Evolutionary conservation across 2,329 filamentous ascomycete species (phyloP), one percentile per base, ranked within the genome.

Genomic region (Orbilia brochopaga): DNA sequence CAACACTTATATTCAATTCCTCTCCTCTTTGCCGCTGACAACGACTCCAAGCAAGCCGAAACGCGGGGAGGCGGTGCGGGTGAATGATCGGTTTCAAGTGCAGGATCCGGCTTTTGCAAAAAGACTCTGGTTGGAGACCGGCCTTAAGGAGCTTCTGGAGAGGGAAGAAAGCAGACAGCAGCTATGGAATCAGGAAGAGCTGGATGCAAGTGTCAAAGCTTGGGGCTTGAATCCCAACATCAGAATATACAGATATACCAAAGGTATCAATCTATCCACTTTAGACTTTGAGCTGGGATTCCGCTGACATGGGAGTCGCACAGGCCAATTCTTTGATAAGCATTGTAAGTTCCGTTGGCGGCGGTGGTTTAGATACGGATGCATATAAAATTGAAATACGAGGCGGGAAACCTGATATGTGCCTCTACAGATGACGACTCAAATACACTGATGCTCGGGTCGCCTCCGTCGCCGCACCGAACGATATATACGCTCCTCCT

Each of bases 401-500:
- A n/a, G n/a, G n/a, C n/a, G n/a, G n/a, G n/a, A n/a, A 54, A 62
- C 58, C 60, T 46, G 24, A 52, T 23, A 32, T 52, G 19, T 53
- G 27, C 30, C 37, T 15, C 17, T 4, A 56, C 30, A 94, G 91
- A 96, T 77, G 93, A 97, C 79, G 92, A 97, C 77, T 90, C 86
- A 57, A 96, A 96, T 78, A 83, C 85, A 61, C 80, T 97, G 24
- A 83, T 81, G 0, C 81, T 94, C 50, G 82, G 82, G 1, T 80
- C 83, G 30, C 78, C 79, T 27, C 78, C 78, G 7, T 73, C 55
- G 8, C 75, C 79, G n/a, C 85, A 70, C 19, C 87, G 84, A 76
- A 97, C 93, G 3, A 97, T 92, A 0, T 97, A 92, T 92, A 97
- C 93, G 0, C 82, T 96, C 3, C 83, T 97, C 0, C 85, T 97